Evolutionary conservation across 208 protist genomes (phyloP).

Genomic region (Leishmania braziliensis): DNA sequence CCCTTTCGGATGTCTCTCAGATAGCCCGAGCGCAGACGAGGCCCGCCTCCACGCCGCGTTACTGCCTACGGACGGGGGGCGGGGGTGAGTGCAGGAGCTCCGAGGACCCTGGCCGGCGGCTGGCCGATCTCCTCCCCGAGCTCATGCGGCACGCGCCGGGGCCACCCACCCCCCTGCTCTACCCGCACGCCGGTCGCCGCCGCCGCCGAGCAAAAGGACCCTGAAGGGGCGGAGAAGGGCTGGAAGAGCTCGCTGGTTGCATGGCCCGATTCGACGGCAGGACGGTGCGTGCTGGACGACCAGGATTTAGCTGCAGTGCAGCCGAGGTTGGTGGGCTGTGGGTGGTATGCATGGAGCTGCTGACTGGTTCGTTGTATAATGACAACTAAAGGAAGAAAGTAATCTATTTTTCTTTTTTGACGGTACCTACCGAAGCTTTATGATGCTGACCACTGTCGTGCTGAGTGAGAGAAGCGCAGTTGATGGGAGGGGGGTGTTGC

Average conservation of each 20-base stretch:
- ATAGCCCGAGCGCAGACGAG: neutral
- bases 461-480: no score
- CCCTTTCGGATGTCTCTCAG: constrained; percentile 19
- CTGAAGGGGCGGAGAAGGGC: neutral
- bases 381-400: no score
- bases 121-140: neutral
- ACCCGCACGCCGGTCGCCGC: neutral
- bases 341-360: no score
- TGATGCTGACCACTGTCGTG: no score
- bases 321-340: no score
- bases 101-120: neutral
- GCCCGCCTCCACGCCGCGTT: neutral
- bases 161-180: neutral
- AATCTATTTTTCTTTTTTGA: no score
- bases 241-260: neutral
- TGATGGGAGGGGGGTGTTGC: neutral
- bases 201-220: neutral
- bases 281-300: no score
- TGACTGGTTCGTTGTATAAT: no score
- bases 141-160: neutral
- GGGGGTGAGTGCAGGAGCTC: neutral
- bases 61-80: neutral
- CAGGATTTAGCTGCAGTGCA: no score
- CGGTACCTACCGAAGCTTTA: no score
- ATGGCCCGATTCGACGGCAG: neutral